phyloP scores from a whole-genome alignment of 306 rosid species.

The Sesbania bispinosa region DNA sequence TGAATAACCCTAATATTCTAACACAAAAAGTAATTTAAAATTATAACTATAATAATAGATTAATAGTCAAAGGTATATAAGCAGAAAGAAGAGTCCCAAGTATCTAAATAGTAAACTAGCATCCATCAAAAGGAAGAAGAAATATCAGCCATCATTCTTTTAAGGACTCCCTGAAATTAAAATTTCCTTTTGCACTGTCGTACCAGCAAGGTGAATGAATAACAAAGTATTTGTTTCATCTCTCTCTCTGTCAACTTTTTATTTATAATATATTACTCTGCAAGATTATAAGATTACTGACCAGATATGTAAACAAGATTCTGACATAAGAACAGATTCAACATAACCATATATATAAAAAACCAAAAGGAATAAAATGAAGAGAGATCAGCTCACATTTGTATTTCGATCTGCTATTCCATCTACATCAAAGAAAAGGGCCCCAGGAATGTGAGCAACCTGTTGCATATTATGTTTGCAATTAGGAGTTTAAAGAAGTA shows the following conservation, averaged over 20 bases:
- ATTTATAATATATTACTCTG: background rate
- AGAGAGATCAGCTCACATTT: constrained; percentile 50
- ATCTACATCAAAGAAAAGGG: constrained; percentile 96
- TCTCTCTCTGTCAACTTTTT: background rate
- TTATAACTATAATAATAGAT: background rate
- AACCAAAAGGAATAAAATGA: background rate
- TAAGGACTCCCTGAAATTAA: constrained; percentile 5
- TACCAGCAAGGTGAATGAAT: background rate
- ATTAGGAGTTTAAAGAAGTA: background rate
- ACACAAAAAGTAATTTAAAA: background rate
- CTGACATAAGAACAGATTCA: background rate
- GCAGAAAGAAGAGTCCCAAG: background rate
- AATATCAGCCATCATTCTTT: constrained; percentile 3
- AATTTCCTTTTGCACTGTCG: background rate
- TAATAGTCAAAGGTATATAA: background rate
- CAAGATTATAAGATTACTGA: background rate
- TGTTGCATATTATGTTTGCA: constrained; percentile 27
- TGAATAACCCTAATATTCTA: background rate
- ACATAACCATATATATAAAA: background rate
- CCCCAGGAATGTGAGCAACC: constrained; percentile 99
- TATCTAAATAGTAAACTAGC: constrained; percentile 4
- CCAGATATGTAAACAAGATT: background rate
- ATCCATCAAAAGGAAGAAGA: background rate
- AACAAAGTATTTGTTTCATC: background rate
- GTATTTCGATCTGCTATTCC: constrained; percentile 78